Conservation (phyloP, 768 basidiomycete genomes). For the Leccinum longicurvipes region DNA sequence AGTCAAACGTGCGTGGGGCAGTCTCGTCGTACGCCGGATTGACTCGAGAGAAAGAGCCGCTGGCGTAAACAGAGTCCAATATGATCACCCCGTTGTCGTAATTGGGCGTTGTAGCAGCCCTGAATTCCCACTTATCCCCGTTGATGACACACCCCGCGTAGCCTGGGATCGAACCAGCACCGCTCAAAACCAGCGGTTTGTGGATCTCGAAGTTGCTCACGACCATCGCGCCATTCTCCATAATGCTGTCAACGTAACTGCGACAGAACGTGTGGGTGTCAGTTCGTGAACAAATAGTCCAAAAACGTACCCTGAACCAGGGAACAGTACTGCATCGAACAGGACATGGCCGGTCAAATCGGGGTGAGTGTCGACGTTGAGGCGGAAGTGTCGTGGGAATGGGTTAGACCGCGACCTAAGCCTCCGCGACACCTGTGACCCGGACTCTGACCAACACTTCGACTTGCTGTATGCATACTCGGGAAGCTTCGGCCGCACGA, state of each 20-base stretch:
- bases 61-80: slow-evolving; percentile 30
- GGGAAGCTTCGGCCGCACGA: slow-evolving; percentile 26
- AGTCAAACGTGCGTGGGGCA: slow-evolving; percentile 22
- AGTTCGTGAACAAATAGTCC: slow-evolving; percentile 6
- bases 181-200: slow-evolving; percentile 28
- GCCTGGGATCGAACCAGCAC: slow-evolving; percentile 11
- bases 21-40: slow-evolving; percentile 27
- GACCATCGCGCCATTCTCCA: slow-evolving; percentile 34
- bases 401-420: slow-evolving; percentile 31
- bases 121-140: slow-evolving; percentile 30
- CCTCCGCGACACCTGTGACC: slow-evolving; percentile 19
- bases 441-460: slow-evolving; percentile 26
- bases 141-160: slow-evolving; percentile 27
- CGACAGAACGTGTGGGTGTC: not conserved
- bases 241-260: slow-evolving; percentile 29
- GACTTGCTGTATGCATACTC: slow-evolving; percentile 31
- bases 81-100: slow-evolving; percentile 24
- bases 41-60: slow-evolving; percentile 25
- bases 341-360: slow-evolving; percentile 43
- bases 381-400: slow-evolving; percentile 31
- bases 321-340: slow-evolving; percentile 43
- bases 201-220: slow-evolving; percentile 26
- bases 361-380: slow-evolving; percentile 34
- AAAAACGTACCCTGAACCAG: slow-evolving; percentile 40
- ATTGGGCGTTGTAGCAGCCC: slow-evolving; percentile 22